Percentiles rank a stretch among this genome's conserved stretches.
Evolutionary conservation across 1,139 yeast species (phyloP).

Genomic region (Suhomyces yuchorum): DNA sequence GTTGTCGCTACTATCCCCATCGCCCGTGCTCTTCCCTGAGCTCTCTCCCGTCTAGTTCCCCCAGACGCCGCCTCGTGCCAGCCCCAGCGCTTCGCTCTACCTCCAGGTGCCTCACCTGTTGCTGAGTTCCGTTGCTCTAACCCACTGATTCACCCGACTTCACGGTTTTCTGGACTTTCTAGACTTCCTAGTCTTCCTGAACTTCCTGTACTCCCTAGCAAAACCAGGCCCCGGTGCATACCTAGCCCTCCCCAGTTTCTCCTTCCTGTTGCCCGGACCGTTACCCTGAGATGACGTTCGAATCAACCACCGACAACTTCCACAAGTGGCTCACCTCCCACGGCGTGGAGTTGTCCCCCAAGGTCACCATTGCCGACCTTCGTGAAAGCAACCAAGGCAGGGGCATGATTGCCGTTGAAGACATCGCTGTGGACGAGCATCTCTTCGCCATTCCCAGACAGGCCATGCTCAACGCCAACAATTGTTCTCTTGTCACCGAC

Average conservation of each 20-base stretch:
- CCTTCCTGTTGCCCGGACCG: no score
- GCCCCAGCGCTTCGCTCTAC: neutral
- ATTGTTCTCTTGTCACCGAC: slow-evolving; percentile 47
- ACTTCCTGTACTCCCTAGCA: no score
- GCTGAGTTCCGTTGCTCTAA: neutral
- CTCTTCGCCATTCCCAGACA: slow-evolving; percentile 71
- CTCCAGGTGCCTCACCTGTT: neutral
- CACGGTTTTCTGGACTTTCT: no score
- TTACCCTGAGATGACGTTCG: slow-evolving; percentile 10
- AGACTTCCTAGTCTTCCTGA: no score
- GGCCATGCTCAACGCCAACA: slow-evolving; percentile 58
- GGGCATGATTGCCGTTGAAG: slow-evolving; percentile 67
- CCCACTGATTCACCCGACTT: neutral
- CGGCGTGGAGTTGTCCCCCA: slow-evolving; percentile 54
- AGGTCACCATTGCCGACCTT: slow-evolving; percentile 61
- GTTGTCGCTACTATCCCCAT: neutral
- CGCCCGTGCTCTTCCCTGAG: neutral
- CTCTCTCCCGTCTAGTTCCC: neutral
- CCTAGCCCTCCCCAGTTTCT: no score
- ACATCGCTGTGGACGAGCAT: slow-evolving; percentile 58
- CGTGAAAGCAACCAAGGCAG: slow-evolving; percentile 69
- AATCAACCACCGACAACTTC: slow-evolving; percentile 43
- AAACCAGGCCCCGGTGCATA: no score
- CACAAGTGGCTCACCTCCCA: slow-evolving; percentile 52
- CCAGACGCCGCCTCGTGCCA: neutral